Evolutionary conservation across 257 asterid species (phyloP).

Genomic region (Fraxinus americana): DNA sequence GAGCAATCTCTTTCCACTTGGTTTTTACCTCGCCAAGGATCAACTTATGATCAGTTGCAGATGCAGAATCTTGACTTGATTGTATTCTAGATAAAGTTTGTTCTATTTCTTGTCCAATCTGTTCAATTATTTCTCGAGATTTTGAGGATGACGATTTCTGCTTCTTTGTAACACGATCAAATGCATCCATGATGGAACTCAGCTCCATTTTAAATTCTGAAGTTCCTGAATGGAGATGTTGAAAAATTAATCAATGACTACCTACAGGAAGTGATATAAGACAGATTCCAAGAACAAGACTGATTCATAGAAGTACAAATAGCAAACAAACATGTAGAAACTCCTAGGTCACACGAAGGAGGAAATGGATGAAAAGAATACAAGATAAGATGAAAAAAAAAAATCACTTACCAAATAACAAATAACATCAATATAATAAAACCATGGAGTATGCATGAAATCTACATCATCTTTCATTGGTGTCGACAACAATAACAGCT

Average conservation of each 20-base stretch:
- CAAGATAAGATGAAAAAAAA: neutral
- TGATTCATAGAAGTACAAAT: neutral
- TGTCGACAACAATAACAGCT: neutral
- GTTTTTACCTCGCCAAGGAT: conserved; percentile 63
- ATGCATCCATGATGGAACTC: conserved; percentile 78
- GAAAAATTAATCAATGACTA: conserved; percentile 15
- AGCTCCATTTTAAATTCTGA: conserved; percentile 63
- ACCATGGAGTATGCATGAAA: neutral
- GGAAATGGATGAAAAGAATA: conserved; percentile 6
- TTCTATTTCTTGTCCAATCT: conserved; percentile 68
- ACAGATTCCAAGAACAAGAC: conserved; percentile 5
- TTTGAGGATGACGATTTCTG: conserved; percentile 75
- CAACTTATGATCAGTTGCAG: conserved; percentile 48
- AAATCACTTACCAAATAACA: neutral
- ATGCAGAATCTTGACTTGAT: conserved; percentile 41
- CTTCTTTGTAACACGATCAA: conserved; percentile 86
- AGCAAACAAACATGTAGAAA: conserved; percentile 16
- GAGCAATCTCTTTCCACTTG: conserved; percentile 71
- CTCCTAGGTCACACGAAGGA: conserved; percentile 14
- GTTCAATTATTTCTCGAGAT: conserved; percentile 75
- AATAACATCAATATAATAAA: neutral
- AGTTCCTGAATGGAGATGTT: conserved; percentile 24
- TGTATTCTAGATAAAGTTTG: conserved; percentile 66
- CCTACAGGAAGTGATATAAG: conserved; percentile 33
- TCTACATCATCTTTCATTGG: neutral